phyloP scores from a whole-genome alignment of 371 early-diverging fungal species.

The Mortierella sp. region DNA sequence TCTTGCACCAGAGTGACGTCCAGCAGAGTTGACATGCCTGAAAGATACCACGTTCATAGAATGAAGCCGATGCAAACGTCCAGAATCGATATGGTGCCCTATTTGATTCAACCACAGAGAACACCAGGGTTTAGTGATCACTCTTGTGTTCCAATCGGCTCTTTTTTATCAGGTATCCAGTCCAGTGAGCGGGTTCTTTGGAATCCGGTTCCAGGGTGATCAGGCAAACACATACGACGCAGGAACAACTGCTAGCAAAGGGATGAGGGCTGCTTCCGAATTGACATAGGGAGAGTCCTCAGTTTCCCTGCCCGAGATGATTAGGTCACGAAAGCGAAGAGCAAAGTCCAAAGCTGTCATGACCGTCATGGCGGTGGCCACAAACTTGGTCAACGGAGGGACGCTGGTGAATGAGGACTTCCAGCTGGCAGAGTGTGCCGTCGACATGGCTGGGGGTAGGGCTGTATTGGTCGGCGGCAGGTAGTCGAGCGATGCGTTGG shows the following conservation, averaged over 20 bases:
- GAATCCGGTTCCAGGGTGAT: neutral
- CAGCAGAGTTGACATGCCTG: conserved; percentile 32
- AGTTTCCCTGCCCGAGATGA: neutral
- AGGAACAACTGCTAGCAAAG: conserved; percentile 36
- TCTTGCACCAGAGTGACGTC: too few species aligned
- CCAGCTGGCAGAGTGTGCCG: conserved; percentile 22
- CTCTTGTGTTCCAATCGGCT: neutral
- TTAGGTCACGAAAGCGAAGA: conserved; percentile 32
- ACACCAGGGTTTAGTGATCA: too few species aligned
- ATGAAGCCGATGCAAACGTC: conserved; percentile 49
- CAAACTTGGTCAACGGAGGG: conserved; percentile 39
- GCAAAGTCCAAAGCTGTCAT: conserved; percentile 30
- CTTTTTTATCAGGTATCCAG: too few species aligned
- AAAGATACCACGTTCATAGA: conserved; percentile 36
- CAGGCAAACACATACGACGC: conserved; percentile 38
- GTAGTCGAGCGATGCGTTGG: too few species aligned
- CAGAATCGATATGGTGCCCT: conserved; percentile 45
- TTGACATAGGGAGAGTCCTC: conserved; percentile 5
- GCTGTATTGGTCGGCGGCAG: too few species aligned
- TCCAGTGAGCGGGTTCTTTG: too few species aligned
- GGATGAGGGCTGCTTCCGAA: conserved; percentile 15
- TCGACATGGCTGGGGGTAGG: conserved; percentile 10
- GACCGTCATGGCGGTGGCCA: conserved; percentile 40
- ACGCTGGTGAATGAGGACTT: conserved; percentile 34
- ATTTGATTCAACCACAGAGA: neutral